Evolutionary conservation across 2,329 filamentous ascomycete genomes (phyloP).

Genomic region (Trichoderma sp.): DNA sequence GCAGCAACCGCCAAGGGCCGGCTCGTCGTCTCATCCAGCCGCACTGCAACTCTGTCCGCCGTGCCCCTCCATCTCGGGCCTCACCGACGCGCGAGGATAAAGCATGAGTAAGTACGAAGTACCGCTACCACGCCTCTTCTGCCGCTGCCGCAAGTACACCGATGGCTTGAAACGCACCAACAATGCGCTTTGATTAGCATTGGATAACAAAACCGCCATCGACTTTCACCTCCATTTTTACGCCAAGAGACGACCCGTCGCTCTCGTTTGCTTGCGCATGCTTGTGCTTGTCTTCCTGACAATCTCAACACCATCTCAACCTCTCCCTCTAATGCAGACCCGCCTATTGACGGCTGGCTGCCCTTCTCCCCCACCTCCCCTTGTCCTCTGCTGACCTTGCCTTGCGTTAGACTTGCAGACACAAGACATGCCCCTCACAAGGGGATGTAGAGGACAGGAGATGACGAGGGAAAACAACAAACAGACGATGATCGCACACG

Average conservation of each 20-base stretch:
- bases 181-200: neutral
- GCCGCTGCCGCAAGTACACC: neutral
- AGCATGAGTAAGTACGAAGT: neutral
- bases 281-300: too few relatives aligned
- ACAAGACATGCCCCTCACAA: constrained; percentile 1
- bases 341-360: constrained; percentile 1
- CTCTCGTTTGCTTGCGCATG: neutral
- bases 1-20: neutral
- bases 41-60: neutral
- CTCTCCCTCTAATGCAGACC: constrained; percentile 12
- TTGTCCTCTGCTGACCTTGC: constrained; percentile 4
- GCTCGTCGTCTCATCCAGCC: neutral
- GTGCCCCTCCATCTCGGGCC: constrained; percentile 20
- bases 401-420: constrained; percentile 1
- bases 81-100: constrained; percentile 10
- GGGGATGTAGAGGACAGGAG: neutral
- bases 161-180: constrained; percentile 15
- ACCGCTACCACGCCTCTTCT: constrained; percentile 14
- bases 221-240: neutral
- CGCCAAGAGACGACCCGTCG: neutral
- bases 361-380: neutral
- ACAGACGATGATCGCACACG: neutral
- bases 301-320: constrained; percentile 6
- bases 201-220: neutral
- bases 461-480: neutral